Evolutionary conservation across 805 yeast species (phyloP).

Genomic region (Schwanniomyces sp.): DNA sequence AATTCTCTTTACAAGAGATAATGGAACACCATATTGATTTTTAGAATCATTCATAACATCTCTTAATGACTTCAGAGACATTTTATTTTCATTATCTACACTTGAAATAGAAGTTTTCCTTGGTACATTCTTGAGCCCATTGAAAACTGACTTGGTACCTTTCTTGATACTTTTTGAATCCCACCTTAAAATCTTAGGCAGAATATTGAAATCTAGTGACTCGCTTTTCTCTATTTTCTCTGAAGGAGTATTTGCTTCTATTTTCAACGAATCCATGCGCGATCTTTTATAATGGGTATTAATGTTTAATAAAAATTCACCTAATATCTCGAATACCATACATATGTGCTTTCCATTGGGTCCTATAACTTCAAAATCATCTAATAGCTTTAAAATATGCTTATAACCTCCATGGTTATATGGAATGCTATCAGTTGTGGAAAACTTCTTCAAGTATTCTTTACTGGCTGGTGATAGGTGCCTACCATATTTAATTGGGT

Average conservation of each 20-base stretch:
- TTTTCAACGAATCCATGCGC: background rate
- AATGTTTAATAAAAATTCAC: constrained; percentile 56
- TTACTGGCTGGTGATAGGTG: constrained; percentile 10
- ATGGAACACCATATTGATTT: constrained; percentile 54
- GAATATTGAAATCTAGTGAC: background rate
- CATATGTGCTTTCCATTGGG: constrained; percentile 66
- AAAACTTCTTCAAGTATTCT: constrained; percentile 8
- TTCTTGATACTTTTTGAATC: constrained; percentile 15
- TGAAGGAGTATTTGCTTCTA: background rate
- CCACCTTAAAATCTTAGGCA: constrained; percentile 16
- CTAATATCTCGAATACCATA: constrained; percentile 66
- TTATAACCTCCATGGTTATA: constrained; percentile 47
- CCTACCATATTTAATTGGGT: constrained; percentile 15
- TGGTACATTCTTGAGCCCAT: constrained; percentile 6
- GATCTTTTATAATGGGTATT: constrained; percentile 42
- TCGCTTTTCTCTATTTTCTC: background rate
- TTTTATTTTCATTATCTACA: constrained; percentile 1
- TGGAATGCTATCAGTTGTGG: constrained; percentile 5
- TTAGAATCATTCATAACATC: constrained; percentile 35
- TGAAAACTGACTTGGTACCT: constrained; percentile 20
- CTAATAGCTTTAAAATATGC: constrained; percentile 53
- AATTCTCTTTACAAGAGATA: constrained; percentile 54
- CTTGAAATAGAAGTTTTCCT: background rate
- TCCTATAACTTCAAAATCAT: constrained; percentile 56
- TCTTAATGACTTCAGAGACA: constrained; percentile 16